These are phyloP conservation scores for Globisporangium nodosum DNA, from an alignment of 352 stramenopile genomes.

Conservation along the genomic window DNA sequence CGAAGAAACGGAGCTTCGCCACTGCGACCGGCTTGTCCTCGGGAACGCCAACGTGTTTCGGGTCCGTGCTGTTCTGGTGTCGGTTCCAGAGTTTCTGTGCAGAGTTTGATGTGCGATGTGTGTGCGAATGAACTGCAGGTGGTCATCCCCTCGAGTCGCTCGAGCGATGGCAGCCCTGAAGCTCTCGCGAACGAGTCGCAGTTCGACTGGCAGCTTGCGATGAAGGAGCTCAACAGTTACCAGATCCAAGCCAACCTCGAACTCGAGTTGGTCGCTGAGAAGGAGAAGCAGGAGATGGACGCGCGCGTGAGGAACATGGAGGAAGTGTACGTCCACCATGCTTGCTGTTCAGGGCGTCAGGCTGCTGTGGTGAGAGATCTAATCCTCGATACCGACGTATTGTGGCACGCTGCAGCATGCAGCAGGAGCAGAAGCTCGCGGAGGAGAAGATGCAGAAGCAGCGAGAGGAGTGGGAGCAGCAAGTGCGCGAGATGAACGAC, in stretches of 20 bases:
- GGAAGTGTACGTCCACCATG: slow-evolving; percentile 33
- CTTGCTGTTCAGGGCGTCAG: not conserved
- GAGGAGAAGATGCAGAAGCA: slow-evolving; percentile 65
- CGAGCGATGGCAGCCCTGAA: slow-evolving; percentile 16
- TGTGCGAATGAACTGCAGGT: slow-evolving; percentile 17
- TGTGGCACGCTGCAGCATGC: slow-evolving; percentile 28
- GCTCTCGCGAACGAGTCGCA: slow-evolving; percentile 39
- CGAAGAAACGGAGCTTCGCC: slow-evolving; percentile 28
- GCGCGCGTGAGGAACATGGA: slow-evolving; percentile 64
- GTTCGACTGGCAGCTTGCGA: slow-evolving; percentile 72
- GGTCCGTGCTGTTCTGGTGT: slow-evolving; percentile 10
- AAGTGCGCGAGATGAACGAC: slow-evolving; percentile 63
- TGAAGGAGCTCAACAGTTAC: slow-evolving; percentile 77
- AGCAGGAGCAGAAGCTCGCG: slow-evolving; percentile 40
- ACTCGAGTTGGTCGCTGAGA: slow-evolving; percentile 47
- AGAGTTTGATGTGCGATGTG: not conserved
- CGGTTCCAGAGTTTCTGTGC: not conserved
- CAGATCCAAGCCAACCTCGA: slow-evolving; percentile 61
- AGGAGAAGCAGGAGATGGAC: slow-evolving; percentile 80
- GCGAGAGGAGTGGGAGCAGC: slow-evolving; percentile 61
- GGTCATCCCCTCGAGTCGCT: slow-evolving; percentile 43
- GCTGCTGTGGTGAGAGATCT: not conserved
- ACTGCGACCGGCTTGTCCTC: slow-evolving; percentile 69
- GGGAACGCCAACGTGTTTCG: slow-evolving; percentile 78
- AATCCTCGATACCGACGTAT: not conserved